Percentiles rank a stretch among this genome's conserved stretches.
phyloP scores from a whole-genome alignment of 1,284 basidiomycete species.

The Ceratorhiza oryzae-sativae region DNA sequence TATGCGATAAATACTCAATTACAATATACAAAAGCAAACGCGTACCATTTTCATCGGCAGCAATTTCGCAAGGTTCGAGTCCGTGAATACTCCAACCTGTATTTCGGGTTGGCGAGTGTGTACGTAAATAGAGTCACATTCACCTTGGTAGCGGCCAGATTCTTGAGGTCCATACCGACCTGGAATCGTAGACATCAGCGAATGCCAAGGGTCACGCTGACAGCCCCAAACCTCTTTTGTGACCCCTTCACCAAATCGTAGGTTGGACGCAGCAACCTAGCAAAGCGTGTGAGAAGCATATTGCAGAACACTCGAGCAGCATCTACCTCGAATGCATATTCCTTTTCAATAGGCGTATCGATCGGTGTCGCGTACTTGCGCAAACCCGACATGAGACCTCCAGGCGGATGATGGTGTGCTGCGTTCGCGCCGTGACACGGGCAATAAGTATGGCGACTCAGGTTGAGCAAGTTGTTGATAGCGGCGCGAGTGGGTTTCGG shows the following conservation, averaged over 20 bases:
- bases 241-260: conserved; percentile 88
- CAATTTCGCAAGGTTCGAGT: conserved; percentile 82
- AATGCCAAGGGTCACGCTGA: not conserved
- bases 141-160: conserved; percentile 85
- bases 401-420: conserved; percentile 56
- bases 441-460: conserved; percentile 73
- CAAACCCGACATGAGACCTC: conserved; percentile 57
- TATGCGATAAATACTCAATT: conserved; percentile 27
- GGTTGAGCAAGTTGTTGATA: conserved; percentile 73
- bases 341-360: conserved; percentile 72
- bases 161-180: conserved; percentile 87
- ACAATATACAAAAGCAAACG: conserved; percentile 41
- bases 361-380: conserved; percentile 86
- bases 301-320: not conserved
- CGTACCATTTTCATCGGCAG: conserved; percentile 81
- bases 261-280: conserved; percentile 88
- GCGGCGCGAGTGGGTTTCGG: conserved; percentile 61
- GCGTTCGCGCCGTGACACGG: conserved; percentile 67
- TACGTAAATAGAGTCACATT: conserved; percentile 46
- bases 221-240: conserved; percentile 75
- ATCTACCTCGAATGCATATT: conserved; percentile 94
- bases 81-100: conserved; percentile 94
- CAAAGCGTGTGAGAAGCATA: conserved; percentile 35
- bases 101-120: conserved; percentile 46
- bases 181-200: not conserved